A percentile compares a stretch with the other conserved stretches of the same genome.
Evolutionary conservation across 2,329 filamentous ascomycete genomes (phyloP).

Genomic region (Aspergillus clavatus): DNA sequence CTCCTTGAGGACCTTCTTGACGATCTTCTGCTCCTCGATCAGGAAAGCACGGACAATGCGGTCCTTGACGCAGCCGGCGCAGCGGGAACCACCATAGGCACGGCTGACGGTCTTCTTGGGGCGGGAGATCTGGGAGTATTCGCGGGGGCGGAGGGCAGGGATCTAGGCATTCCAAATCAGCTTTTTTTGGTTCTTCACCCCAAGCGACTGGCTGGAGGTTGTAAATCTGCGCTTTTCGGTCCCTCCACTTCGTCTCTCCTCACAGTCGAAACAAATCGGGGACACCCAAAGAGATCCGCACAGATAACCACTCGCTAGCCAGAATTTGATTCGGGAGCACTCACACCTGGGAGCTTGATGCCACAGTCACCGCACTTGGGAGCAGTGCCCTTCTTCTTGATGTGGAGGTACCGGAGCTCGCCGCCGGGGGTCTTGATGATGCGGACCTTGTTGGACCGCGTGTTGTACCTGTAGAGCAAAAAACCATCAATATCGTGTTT

Average conservation of each 20-base stretch:
- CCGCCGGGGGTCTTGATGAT: constrained; percentile 95
- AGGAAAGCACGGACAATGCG: constrained; percentile 96
- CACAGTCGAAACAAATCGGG: background rate
- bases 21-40: constrained; percentile 99
- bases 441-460: constrained; percentile 92
- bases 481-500: constrained; percentile 30
- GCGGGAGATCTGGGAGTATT: constrained; percentile 95
- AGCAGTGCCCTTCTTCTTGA: constrained; percentile 98
- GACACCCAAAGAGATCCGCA: background rate
- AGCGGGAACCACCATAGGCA: constrained; percentile 97
- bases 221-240: constrained; percentile 8
- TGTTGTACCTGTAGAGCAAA: constrained; percentile 75
- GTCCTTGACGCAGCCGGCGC: constrained; percentile 97
- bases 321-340: constrained; percentile 44
- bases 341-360: constrained; percentile 94
- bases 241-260: constrained; percentile 2
- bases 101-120: constrained; percentile 99
- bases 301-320: constrained; percentile 11
- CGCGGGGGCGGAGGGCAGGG: constrained; percentile 93
- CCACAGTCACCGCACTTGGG: constrained; percentile 99
- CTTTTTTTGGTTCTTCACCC: constrained; percentile 3
- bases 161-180: constrained; percentile 51
- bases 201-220: background rate
- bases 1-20: constrained; percentile 99
- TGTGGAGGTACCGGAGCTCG: constrained; percentile 92